Evolutionary conservation across 2,329 filamentous ascomycete species (phyloP).

Genomic region (Colletotrichum tofieldiae): DNA sequence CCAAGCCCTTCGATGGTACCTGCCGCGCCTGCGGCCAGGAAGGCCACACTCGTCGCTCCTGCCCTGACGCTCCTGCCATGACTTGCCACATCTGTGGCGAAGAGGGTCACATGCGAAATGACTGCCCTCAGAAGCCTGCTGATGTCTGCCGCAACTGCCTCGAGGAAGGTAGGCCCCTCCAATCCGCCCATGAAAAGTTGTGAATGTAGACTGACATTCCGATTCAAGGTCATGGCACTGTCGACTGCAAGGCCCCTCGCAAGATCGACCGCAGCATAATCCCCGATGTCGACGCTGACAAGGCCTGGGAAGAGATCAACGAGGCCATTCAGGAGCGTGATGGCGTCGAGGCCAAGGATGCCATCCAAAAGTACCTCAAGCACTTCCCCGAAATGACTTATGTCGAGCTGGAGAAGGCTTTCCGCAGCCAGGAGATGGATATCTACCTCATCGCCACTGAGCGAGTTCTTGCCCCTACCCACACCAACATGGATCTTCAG

Average conservation of each 20-base stretch:
- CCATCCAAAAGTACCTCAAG: conserved; percentile 74
- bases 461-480: conserved; percentile 68
- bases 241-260: conserved; percentile 72
- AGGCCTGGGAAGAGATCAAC: conserved; percentile 71
- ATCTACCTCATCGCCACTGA: conserved; percentile 76
- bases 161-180: conserved; percentile 65
- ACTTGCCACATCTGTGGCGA: conserved; percentile 75
- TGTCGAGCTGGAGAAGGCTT: conserved; percentile 71
- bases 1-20: conserved; percentile 42
- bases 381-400: conserved; percentile 71
- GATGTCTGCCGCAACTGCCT: conserved; percentile 74
- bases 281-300: conserved; percentile 65
- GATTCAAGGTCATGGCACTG: conserved; percentile 66
- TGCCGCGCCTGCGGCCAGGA: conserved; percentile 65
- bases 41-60: conserved; percentile 73
- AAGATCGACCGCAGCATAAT: conserved; percentile 69
- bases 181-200: not conserved
- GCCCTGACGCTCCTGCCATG: conserved; percentile 71
- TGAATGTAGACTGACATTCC: conserved; percentile 5
- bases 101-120: conserved; percentile 69
- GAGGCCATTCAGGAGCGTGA: conserved; percentile 69
- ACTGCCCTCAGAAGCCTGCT: conserved; percentile 75
- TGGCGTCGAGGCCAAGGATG: conserved; percentile 74
- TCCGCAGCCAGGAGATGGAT: conserved; percentile 68
- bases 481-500: conserved; percentile 82